Base-by-base conservation (phyloP, 2,329 filamentous ascomycete species). In the Colletotrichum cordylinicola region DNA sequence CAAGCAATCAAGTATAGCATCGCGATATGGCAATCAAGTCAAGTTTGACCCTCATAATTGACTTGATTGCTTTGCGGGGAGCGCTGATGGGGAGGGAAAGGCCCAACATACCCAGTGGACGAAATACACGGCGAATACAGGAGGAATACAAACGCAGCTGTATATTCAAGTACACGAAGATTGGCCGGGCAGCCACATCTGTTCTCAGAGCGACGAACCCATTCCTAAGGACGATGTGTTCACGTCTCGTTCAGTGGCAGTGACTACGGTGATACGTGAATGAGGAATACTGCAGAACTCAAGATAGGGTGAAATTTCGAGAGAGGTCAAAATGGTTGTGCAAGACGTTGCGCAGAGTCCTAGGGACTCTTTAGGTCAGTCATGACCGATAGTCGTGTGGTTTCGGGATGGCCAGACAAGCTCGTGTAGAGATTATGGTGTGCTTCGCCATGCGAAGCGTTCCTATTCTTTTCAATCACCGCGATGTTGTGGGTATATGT, bases 101-200 rank as follows among this genome's bases (percentile, higher is more conserved):
- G 6, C n/a, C 43, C 6, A 52, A 52, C 10, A 52, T 10, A 2
- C 10, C 6, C 12, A 52, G 43, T 2, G 10, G 1, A 21, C 4
- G n/a, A 52, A 1, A 21, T 21, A 13, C 43, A 52, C 21, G 43
- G 2, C 43, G 10, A 48, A 21, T 21, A 4, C 18, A 21, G 10
- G 3, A 48, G 43, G 4, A 7, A 4, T 13, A 13, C 12, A 52
- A 52, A 2, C 6, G 4, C 43, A 52, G n/a, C 43, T 52, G 43
- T 1, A 13, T 52, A 52, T 13, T 2, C 3, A 21, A 6, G 4
- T 21, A 52, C 0, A 52, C 2, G 6, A 1, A 21, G 2, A 52
- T 52, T 52, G 43, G 10, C 12, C 18, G n/a, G 43, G 43, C 43
- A 52, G 43, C n/a, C n/a, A 21, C n/a, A 52, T 43, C 6, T 10